Evolutionary conservation across 768 basidiomycete genomes (phyloP), one percentile per base, ranked within the genome.

Genomic region (Hypholoma fasciculare): DNA sequence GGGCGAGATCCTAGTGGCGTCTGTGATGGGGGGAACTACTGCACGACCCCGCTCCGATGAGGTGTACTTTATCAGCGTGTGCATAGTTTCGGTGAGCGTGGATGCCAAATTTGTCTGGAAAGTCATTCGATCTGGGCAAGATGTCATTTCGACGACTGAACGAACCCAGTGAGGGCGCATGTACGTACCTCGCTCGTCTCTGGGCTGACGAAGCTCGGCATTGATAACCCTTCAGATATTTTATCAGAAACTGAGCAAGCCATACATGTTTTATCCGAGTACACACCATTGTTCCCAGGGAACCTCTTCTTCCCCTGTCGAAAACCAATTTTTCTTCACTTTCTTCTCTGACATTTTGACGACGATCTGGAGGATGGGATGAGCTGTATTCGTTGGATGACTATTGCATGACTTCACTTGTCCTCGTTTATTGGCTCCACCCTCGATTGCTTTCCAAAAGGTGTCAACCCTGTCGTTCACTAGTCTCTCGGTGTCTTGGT

Each of bases 251-350:
- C 16, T 14, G 20, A 12, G 56, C 34, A 27, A 17, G 16, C 8
- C 43, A 39, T 17, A 20, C 20, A 7, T 13, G 23, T 40, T 11
- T 7, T 36, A 27, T 34, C 2, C 19, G 9, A 36, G 19, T 13
- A 54, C 76, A 6, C 12, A 90, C 92, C 92, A 94, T 72, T 90
- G 86, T 69, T 94, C 92, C 92, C 92, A 94, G 52, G 90, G 85
- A 13, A 92, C 83, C 23, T 93, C 90, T 67, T 94, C 92, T 73
- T 94, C 89, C 1, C 81, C 86, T 63, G 80, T 77, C 40, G 86
- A 86, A 63, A 92, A 90, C 91, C 91, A 92, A 14, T 84, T 82
- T 71, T 90, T 93, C 72, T 87, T 88, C 9, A 84, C 82, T 49
- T 83, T 81, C 69, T 87, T 89, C 69, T 92, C 91, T 1, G 89